Evolutionary conservation across 2,329 filamentous ascomycete genomes (phyloP).

Genomic region (Cordyceps cicadae): DNA sequence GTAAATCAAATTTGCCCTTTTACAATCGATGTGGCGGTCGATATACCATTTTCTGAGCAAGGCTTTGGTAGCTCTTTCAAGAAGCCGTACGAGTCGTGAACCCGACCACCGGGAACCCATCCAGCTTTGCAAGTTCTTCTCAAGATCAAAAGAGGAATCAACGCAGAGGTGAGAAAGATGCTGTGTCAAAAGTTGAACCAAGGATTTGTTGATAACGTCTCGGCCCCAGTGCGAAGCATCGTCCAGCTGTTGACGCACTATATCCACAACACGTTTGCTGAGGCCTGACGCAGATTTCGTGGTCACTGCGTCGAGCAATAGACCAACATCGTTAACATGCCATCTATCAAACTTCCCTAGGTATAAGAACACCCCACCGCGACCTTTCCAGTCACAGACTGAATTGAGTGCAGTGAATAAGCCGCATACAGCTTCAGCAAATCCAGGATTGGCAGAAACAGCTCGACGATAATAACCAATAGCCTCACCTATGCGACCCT

Average conservation of each 20-base stretch:
- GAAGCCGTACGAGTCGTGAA: constrained; percentile 68
- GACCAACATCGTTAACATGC: constrained; percentile 82
- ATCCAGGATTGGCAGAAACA: constrained; percentile 85
- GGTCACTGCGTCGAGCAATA: constrained; percentile 64
- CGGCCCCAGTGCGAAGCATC: constrained; percentile 83
- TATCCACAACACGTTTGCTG: constrained; percentile 82
- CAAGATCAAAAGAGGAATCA: constrained; percentile 28
- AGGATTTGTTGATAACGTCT: constrained; percentile 53
- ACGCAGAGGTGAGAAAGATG: constrained; percentile 36
- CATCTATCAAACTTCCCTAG: constrained; percentile 73
- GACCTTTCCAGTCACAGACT: constrained; percentile 87
- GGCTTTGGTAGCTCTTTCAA: constrained; percentile 74
- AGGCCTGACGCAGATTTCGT: constrained; percentile 63
- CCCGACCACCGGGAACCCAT: constrained; percentile 77
- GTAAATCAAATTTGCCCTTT: constrained; percentile 51
- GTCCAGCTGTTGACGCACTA: constrained; percentile 77
- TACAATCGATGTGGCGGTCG: constrained; percentile 61
- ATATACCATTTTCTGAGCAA: constrained; percentile 82
- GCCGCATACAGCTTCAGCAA: constrained; percentile 94
- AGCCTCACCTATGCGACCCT: constrained; percentile 83
- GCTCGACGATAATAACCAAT: constrained; percentile 88
- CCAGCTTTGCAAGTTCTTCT: constrained; percentile 48
- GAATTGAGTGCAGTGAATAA: constrained; percentile 92
- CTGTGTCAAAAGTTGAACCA: constrained; percentile 42
- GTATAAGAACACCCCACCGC: constrained; percentile 75